Evolutionary conservation across 495 filamentous ascomycete species (phyloP).

Genomic region (Gamarada debralockiae): DNA sequence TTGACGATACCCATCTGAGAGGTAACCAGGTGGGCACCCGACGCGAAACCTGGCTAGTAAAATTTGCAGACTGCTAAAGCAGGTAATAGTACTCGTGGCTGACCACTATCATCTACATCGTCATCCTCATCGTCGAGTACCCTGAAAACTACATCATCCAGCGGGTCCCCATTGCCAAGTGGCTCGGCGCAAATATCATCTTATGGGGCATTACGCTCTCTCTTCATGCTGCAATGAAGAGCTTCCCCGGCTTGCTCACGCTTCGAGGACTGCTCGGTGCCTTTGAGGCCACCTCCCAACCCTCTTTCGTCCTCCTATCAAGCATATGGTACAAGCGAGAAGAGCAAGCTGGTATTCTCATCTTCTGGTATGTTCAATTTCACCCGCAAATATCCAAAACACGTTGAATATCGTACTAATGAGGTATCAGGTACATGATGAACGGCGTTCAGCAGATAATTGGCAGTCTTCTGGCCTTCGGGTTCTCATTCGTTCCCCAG

Average conservation of each 20-base stretch:
- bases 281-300: constrained; percentile 59
- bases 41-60: background rate
- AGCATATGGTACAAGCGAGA: constrained; percentile 61
- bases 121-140: constrained; percentile 62
- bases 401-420: constrained; percentile 43
- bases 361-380: constrained; percentile 50
- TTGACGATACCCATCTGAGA: constrained; percentile 38
- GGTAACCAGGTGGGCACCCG: constrained; percentile 31
- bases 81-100: constrained; percentile 46
- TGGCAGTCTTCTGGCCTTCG: constrained; percentile 22
- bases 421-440: constrained; percentile 60
- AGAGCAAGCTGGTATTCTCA: constrained; percentile 55
- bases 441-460: constrained; percentile 53
- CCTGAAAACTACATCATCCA: constrained; percentile 59
- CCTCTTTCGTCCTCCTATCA: constrained; percentile 54
- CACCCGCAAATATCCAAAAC: constrained; percentile 44
- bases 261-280: constrained; percentile 60
- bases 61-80: no score
- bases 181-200: constrained; percentile 53
- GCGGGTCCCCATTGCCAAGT: constrained; percentile 56
- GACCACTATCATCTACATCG: constrained; percentile 60
- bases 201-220: constrained; percentile 54
- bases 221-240: constrained; percentile 44
- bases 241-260: constrained; percentile 43
- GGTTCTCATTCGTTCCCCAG: constrained; percentile 19